Evolutionary conservation across 164 flowering plant genomes (phyloP).

Genomic region (Cinnamomum chago): DNA sequence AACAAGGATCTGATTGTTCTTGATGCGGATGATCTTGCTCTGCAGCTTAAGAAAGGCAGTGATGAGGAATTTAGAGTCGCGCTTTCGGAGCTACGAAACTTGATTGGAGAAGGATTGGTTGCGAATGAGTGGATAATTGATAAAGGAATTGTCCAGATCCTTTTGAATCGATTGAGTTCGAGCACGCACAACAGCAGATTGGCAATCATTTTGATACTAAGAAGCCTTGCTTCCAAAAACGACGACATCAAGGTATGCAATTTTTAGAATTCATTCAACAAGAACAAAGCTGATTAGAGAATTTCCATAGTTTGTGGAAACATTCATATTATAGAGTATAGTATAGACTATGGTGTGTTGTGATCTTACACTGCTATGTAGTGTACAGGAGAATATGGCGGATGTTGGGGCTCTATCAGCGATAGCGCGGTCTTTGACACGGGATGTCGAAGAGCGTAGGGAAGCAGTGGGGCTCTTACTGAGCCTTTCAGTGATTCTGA

Average conservation of each 20-base stretch:
- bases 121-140: conserved; percentile 37
- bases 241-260: conserved; percentile 40
- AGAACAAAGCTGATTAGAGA: too few species aligned
- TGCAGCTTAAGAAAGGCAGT: conserved; percentile 51
- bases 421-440: conserved; percentile 62
- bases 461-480: conserved; percentile 73
- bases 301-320: too few species aligned
- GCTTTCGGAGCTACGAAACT: conserved; percentile 27
- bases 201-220: conserved; percentile 37
- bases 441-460: conserved; percentile 63
- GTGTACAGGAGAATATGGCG: conserved; percentile 71
- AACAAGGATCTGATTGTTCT: conserved; percentile 19
- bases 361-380: conserved; percentile 5
- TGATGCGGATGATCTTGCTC: conserved; percentile 36
- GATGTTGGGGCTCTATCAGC: conserved; percentile 39
- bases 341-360: neutral
- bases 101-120: conserved; percentile 26
- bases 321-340: too few species aligned
- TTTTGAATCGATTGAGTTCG: conserved; percentile 51
- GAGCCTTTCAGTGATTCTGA: conserved; percentile 41
- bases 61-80: conserved; percentile 44
- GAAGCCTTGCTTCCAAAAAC: conserved; percentile 33
- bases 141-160: conserved; percentile 45
- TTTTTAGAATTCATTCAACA: neutral
- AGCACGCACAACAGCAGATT: conserved; percentile 35